phyloP scores from a whole-genome alignment of 148 eudicot genomes.

The Rhododendron griersonianum region DNA sequence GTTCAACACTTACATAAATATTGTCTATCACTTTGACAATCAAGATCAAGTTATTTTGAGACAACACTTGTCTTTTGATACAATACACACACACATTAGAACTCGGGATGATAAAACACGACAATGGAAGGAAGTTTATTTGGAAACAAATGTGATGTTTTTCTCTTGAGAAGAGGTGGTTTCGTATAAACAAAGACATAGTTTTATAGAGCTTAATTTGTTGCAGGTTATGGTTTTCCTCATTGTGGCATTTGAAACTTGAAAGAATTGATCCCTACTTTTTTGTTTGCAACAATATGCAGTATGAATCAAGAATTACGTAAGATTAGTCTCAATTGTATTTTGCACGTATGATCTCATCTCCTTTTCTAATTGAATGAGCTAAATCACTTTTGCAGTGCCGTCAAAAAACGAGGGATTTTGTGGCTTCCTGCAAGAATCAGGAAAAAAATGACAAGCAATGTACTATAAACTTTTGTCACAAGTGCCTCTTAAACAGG shows the following conservation, averaged over 20 bases:
- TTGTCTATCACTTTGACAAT: background rate
- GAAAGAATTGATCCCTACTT: background rate
- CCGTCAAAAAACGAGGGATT: slow-evolving; percentile 77
- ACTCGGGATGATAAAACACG: background rate
- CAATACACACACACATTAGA: background rate
- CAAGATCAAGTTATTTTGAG: background rate
- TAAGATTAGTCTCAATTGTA: background rate
- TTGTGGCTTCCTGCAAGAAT: slow-evolving; percentile 69
- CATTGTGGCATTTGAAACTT: background rate
- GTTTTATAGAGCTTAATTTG: background rate
- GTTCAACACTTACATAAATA: background rate
- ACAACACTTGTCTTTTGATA: background rate
- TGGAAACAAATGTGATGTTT: background rate
- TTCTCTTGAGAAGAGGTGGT: background rate
- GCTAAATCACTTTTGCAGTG: slow-evolving; percentile 42
- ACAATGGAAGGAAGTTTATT: background rate
- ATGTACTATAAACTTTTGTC: slow-evolving; percentile 60
- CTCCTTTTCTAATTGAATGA: background rate
- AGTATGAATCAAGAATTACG: background rate
- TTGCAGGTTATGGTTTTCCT: background rate
- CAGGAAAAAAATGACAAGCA: slow-evolving; percentile 41
- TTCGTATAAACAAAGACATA: background rate
- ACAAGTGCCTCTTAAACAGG: slow-evolving; percentile 87
- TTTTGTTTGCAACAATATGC: background rate
- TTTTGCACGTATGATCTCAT: background rate